Percentiles rank a stretch among this genome's conserved stretches.
Conservation (phyloP, 2,329 filamentous ascomycete species). For the Berkeleyomyces rouxiae region DNA sequence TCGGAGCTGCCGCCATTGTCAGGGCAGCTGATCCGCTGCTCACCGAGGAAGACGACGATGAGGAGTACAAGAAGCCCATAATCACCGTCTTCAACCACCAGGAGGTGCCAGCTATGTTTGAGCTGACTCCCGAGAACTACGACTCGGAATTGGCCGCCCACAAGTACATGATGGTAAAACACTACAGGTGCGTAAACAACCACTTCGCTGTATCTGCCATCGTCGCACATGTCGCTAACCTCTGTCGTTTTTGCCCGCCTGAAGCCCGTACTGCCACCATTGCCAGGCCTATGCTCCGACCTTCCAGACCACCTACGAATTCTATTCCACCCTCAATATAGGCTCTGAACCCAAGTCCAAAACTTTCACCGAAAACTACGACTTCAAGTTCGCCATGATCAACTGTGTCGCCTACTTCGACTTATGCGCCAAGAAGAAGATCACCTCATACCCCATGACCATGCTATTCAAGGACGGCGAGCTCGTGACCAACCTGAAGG, state of each 20-base stretch:
- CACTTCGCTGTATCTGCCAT: not conserved
- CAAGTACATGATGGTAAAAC: slow-evolving; percentile 42
- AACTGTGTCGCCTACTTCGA: slow-evolving; percentile 77
- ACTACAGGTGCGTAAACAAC: slow-evolving; percentile 44
- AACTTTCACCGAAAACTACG: slow-evolving; percentile 64
- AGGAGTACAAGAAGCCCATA: slow-evolving; percentile 15
- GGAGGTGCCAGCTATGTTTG: slow-evolving; percentile 46
- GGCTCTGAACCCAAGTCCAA: slow-evolving; percentile 38
- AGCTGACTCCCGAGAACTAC: slow-evolving; percentile 41
- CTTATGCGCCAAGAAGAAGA: slow-evolving; percentile 50
- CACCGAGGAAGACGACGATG: slow-evolving; percentile 23
- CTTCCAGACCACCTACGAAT: slow-evolving; percentile 89
- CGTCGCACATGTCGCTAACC: slow-evolving; percentile 4
- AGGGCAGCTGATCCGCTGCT: slow-evolving; percentile 17
- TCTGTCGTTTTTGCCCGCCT: slow-evolving; percentile 17
- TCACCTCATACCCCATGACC: slow-evolving; percentile 61
- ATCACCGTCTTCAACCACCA: slow-evolving; percentile 49
- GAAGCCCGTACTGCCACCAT: slow-evolving; percentile 48
- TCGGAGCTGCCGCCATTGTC: slow-evolving; percentile 29
- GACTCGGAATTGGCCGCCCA: slow-evolving; percentile 37
- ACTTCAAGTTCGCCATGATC: slow-evolving; percentile 72
- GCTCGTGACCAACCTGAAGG: slow-evolving; percentile 43
- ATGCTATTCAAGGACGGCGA: slow-evolving; percentile 66
- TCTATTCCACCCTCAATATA: slow-evolving; percentile 74
- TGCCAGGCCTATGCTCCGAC: slow-evolving; percentile 66